Percentiles rank a stretch among this genome's conserved stretches.
These are phyloP conservation scores for Fragilariopsis cylindrus DNA, from an alignment of 108 stramenopile species.

Conservation along the genomic window DNA sequence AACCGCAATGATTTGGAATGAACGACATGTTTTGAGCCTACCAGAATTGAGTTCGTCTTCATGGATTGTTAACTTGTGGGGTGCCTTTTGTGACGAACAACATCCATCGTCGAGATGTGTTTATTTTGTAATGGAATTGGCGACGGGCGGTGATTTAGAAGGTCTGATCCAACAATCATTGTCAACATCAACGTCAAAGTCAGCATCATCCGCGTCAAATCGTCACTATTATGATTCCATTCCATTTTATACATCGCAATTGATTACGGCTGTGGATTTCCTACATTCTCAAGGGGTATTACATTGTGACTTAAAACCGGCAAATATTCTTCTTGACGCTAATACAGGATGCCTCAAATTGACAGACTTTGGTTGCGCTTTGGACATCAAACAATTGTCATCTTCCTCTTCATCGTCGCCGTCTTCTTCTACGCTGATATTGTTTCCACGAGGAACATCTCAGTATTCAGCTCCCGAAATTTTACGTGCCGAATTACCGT, in stretches of 20 bases:
- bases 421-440: background rate
- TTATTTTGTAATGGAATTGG: conserved; percentile 44
- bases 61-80: conserved; percentile 16
- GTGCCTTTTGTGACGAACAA: conserved; percentile 32
- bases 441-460: conserved; percentile 30
- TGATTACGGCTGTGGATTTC: conserved; percentile 32
- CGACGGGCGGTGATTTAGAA: conserved; percentile 42
- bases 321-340: conserved; percentile 37
- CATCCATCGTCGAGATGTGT: conserved; percentile 1
- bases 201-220: background rate
- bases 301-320: conserved; percentile 43
- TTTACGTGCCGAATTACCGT: conserved; percentile 22
- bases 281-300: conserved; percentile 36
- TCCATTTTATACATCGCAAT: conserved; percentile 35
- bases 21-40: conserved; percentile 3
- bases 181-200: background rate
- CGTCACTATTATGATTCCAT: conserved; percentile 18
- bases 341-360: conserved; percentile 28
- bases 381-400: conserved; percentile 2
- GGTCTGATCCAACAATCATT: conserved; percentile 24
- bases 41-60: background rate
- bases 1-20: conserved; percentile 11
- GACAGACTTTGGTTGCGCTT: conserved; percentile 43
- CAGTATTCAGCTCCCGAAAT: conserved; percentile 47
- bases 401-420: background rate